Evolutionary conservation across 306 rosid genomes (phyloP).

Genomic region (Medicago lupulina): DNA sequence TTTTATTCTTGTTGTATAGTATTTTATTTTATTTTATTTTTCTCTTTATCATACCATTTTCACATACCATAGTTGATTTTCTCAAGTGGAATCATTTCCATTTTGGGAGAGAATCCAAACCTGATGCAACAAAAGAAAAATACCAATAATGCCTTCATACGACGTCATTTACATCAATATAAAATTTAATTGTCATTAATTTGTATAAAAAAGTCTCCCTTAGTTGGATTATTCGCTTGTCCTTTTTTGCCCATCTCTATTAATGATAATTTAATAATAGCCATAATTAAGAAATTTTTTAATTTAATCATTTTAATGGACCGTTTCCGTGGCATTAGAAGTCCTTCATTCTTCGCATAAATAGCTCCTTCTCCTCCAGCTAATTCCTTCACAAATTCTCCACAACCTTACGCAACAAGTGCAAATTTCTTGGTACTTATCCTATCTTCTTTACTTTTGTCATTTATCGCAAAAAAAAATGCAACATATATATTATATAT

Average conservation of each 20-base stretch:
- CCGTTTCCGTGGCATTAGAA: not conserved
- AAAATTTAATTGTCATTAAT: not conserved
- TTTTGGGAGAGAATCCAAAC: not conserved
- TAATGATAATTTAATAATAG: not conserved
- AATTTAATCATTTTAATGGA: not conserved
- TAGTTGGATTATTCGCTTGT: not conserved
- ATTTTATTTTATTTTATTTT: no score
- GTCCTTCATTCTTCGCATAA: not conserved
- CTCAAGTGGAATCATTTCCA: not conserved
- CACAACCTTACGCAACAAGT: not conserved
- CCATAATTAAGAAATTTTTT: not conserved
- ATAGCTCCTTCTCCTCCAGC: not conserved
- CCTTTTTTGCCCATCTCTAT: not conserved
- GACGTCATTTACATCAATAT: not conserved
- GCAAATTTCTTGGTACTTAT: not conserved
- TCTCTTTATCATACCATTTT: no score
- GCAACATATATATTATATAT: not conserved
- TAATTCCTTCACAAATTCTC: not conserved
- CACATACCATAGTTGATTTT: not conserved
- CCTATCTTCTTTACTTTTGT: no score
- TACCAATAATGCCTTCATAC: not conserved
- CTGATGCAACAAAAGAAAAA: not conserved
- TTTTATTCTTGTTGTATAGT: no score
- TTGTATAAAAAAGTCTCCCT: not conserved
- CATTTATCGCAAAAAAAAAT: no score